Conservation (phyloP, 2,329 filamentous ascomycete species). For the Ceratocystis cubensis region DNA sequence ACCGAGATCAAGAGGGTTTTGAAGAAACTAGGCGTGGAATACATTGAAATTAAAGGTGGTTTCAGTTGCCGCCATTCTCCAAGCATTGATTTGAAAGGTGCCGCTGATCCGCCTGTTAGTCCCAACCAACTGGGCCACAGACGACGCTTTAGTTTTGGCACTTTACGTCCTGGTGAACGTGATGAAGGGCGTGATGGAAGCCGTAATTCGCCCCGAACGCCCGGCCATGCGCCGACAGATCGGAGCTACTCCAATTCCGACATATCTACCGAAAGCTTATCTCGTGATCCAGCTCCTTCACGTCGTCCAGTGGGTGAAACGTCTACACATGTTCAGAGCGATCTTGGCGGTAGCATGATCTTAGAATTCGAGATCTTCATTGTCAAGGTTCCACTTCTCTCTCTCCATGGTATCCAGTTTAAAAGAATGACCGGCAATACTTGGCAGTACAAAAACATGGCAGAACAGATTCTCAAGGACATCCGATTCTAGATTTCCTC, state of each 20-base stretch:
- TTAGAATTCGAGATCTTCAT: slow-evolving; percentile 93
- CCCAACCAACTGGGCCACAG: slow-evolving; percentile 47
- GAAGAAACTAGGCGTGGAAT: slow-evolving; percentile 78
- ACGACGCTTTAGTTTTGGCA: slow-evolving; percentile 74
- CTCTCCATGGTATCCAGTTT: slow-evolving; percentile 91
- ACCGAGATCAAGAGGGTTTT: slow-evolving; percentile 83
- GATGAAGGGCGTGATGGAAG: slow-evolving; percentile 58
- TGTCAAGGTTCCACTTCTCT: slow-evolving; percentile 89
- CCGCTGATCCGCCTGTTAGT: slow-evolving; percentile 49
- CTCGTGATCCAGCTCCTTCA: slow-evolving; percentile 38
- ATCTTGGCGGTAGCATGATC: slow-evolving; percentile 71
- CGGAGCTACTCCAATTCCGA: slow-evolving; percentile 80
- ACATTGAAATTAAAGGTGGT: slow-evolving; percentile 80
- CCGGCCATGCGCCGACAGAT: slow-evolving; percentile 39
- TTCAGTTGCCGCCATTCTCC: slow-evolving; percentile 82
- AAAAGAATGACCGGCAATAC: slow-evolving; percentile 92
- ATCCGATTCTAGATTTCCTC: slow-evolving; percentile 45
- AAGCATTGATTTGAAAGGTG: slow-evolving; percentile 74
- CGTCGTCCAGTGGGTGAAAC: slow-evolving; percentile 55
- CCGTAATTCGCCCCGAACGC: slow-evolving; percentile 29
- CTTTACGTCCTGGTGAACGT: slow-evolving; percentile 47
- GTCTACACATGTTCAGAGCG: slow-evolving; percentile 80
- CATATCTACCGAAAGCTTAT: slow-evolving; percentile 63
- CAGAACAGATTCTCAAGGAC: slow-evolving; percentile 82
- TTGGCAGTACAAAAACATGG: slow-evolving; percentile 98